Base-by-base conservation (phyloP, 768 basidiomycete species). In the Auriscalpium microsporum region DNA sequence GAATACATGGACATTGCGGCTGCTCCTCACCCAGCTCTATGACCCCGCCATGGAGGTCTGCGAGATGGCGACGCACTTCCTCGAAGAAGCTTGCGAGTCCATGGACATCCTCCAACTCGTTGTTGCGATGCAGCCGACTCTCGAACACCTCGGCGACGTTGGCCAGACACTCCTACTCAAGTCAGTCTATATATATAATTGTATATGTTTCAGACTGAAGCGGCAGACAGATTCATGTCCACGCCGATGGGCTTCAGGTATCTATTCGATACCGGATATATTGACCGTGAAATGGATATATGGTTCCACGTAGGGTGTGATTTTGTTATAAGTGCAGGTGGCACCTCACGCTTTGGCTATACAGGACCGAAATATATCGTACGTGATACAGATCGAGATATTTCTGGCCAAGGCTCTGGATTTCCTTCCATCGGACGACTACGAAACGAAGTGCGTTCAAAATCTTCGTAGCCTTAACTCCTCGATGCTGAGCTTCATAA, bases 11-110 rank as follows among this genome's bases (percentile, higher is more conserved):
- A 90, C 85, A 13, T 74, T 98, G 45, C 83, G 90, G 8, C 79
- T 98, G 10, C 83, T 99, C 36, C 77, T 98, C 17, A 98, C 95
- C 0, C 96, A 99, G 68, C 75, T 98, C 10, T 99, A 98, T 68
- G 96, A 99, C 64, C 90, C 93, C 7, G 81, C 87, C 0, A 75
- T 86, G 17, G 91, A 94, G 67, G 93, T 99, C 2, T 89, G 90
- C 65, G 87, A 93, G 71, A 76, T 90, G 58, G 93, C 96, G 8
- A 90, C 96, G 16, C 83, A 84, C 56, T 89, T 86, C 64, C 77
- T 99, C 7, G 87, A 96, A 66, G 90, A 90, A 62, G 91, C 86
- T 1, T 98, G 95, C 63, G 87, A 94, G 63, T 78, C 83, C 10
- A 81, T 84, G 61, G 87, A 90, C 42, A 81, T 88, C 19, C 75